Conservation (phyloP, 1,139 yeast genomes). For the Hemisphaericaspora subhashii region DNA sequence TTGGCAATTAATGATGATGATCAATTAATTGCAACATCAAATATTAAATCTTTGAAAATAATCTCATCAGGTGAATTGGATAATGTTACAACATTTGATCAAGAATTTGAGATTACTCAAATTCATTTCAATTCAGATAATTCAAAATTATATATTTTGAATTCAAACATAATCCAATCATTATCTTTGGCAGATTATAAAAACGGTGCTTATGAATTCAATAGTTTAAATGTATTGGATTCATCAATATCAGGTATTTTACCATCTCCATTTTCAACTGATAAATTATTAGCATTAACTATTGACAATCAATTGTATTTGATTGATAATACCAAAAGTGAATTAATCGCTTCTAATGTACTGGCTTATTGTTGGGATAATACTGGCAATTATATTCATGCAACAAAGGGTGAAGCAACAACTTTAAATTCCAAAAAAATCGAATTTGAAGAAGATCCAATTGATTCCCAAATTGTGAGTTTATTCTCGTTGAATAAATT, state of each 20-base stretch:
- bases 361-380: constrained; percentile 16
- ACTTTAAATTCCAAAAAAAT: constrained; percentile 9
- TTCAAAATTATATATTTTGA: constrained; percentile 22
- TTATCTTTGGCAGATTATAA: constrained; percentile 8
- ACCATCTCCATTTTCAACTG: constrained; percentile 7
- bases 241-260: constrained; percentile 6
- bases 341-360: constrained; percentile 12
- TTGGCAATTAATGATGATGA: constrained; percentile 29
- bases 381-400: constrained; percentile 12
- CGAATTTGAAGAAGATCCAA: constrained; percentile 3
- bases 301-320: constrained; percentile 7
- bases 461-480: constrained; percentile 6
- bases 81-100: constrained; percentile 9
- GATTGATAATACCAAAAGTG: constrained; percentile 2
- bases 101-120: constrained; percentile 20
- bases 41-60: constrained; percentile 20
- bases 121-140: constrained; percentile 27
- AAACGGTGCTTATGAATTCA: constrained; percentile 8
- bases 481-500: constrained; percentile 6
- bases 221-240: constrained; percentile 1
- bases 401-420: constrained; percentile 4
- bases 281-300: constrained; percentile 7
- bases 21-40: constrained; percentile 34
- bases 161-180: constrained; percentile 11
- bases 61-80: constrained; percentile 10